phyloP scores from a whole-genome alignment of 495 filamentous ascomycete species.

The Penicillium diatomitis region DNA sequence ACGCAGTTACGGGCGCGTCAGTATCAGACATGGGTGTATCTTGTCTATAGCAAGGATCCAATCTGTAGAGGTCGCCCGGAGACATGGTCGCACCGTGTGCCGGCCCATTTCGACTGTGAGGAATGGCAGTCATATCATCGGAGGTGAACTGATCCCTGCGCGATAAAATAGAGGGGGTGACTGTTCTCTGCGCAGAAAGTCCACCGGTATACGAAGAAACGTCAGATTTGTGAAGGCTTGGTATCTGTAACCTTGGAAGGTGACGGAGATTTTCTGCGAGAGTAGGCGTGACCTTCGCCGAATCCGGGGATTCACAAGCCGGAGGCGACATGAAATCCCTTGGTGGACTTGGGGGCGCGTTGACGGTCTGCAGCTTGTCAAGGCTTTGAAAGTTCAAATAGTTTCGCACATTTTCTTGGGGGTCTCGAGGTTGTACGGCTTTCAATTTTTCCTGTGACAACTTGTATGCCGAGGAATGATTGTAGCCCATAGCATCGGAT shows the following conservation, averaged over 20 bases:
- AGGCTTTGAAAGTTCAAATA: conserved; percentile 75
- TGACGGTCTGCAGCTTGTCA: conserved; percentile 24
- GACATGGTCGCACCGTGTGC: conserved; percentile 4
- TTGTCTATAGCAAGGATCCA: conserved; percentile 50
- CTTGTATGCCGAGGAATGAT: conserved; percentile 47
- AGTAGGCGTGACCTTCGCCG: conserved; percentile 27
- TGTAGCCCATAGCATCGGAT: conserved; percentile 70
- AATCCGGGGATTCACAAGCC: conserved; percentile 27
- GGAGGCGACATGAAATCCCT: conserved; percentile 41
- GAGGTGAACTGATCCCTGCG: not conserved
- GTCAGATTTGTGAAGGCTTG: not conserved
- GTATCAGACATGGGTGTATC: conserved; percentile 78
- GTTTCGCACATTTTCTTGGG: conserved; percentile 83
- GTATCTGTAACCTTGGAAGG: conserved; percentile 35
- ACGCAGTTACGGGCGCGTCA: conserved; percentile 76
- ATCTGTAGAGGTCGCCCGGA: conserved; percentile 19
- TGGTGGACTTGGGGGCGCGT: conserved; percentile 34
- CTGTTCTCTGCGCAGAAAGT: conserved; percentile 13
- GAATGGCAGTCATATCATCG: not conserved
- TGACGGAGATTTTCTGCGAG: conserved; percentile 34
- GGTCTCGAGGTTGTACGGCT: conserved; percentile 59
- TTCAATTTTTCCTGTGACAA: conserved; percentile 64
- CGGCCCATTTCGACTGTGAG: not conserved
- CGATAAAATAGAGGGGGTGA: conserved; percentile 14
- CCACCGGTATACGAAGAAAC: not conserved